Evolutionary conservation across 2,329 filamentous ascomycete species (phyloP), one percentile per base, ranked within the genome.

Genomic region (Septoria linicola): DNA sequence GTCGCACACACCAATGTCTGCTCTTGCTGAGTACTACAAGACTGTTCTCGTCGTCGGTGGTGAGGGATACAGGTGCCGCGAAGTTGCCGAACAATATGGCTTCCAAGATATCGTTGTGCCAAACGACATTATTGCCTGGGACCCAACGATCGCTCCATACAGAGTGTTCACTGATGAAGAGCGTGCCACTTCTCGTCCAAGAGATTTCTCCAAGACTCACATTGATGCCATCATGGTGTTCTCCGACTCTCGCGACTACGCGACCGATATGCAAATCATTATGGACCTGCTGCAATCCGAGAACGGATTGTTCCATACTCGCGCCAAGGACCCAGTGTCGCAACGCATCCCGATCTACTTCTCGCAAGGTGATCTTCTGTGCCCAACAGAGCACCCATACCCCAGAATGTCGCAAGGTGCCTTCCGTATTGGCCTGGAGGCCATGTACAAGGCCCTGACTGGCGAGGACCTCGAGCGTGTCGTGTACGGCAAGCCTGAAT

Each of bases 161-260:
- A 76, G 81, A 34, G 72, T 79, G 63, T 87, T 88, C 71, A 83
- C 82, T 25, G 80, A 81, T 3, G 81, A 81, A 64, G 85, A 89
- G 71, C 80, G 82, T 41, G 79, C 78, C 3, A 80, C 83, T 17
- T 85, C 85, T 35, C 80, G 80, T 41, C 85, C 85, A 11, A 81
- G 83, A 32, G 85, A 89, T 72, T 89, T 89, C 73, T 78, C 76
- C 66, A 82, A 87, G 73, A 72, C 77, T 67, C 83, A 85, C 71
- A 88, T 88, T 64, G 81, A 88, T 39, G 85, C 84, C 60, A 87
- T 88, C 71, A 77, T 88, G 68, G 84, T 88, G 64, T 88, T 87
- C 73, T 85, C 83, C 54, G 84, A 88, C 72, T 84, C 82, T 43
- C 80, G 84, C 62, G 85, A 88, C 71, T 88, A 87, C 70, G 82